Conservation (phyloP, 2,329 filamentous ascomycete genomes). For the Chaetothyriales sp. region DNA sequence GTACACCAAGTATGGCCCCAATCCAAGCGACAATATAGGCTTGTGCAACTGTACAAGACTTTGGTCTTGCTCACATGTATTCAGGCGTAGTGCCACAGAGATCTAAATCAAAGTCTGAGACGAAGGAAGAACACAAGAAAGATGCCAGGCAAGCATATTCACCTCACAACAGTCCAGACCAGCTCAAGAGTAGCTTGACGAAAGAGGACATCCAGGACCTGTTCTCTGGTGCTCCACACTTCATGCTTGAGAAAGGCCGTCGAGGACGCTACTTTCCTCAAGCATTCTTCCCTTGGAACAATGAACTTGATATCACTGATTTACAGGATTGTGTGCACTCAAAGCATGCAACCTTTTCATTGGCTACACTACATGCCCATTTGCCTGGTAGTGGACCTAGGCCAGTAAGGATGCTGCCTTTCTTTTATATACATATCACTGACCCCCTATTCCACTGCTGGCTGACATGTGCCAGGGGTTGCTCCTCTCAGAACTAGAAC, state of each 20-base stretch:
- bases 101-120: not conserved
- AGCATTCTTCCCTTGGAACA: conserved; percentile 31
- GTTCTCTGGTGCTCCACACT: conserved; percentile 31
- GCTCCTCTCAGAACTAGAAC: conserved; percentile 3
- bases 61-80: not conserved
- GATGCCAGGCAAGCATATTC: not conserved
- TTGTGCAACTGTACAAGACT: not conserved
- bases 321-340: conserved; percentile 27
- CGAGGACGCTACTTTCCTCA: conserved; percentile 28
- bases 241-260: conserved; percentile 29
- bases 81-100: not conserved
- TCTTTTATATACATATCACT: conserved; percentile 3
- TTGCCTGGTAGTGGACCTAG: conserved; percentile 23
- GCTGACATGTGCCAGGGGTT: not conserved
- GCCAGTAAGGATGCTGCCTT: not conserved
- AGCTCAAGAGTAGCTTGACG: conserved; percentile 13
- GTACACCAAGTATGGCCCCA: not conserved
- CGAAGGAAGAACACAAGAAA: not conserved
- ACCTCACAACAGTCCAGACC: not conserved
- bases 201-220: conserved; percentile 27
- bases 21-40: not conserved
- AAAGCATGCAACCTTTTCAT: conserved; percentile 27
- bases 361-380: conserved; percentile 31
- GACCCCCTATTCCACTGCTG: not conserved
- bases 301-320: conserved; percentile 25